These are phyloP conservation scores for Psilocybe mexicana DNA, from an alignment of 1,284 basidiomycete species.

Conservation along the genomic window DNA sequence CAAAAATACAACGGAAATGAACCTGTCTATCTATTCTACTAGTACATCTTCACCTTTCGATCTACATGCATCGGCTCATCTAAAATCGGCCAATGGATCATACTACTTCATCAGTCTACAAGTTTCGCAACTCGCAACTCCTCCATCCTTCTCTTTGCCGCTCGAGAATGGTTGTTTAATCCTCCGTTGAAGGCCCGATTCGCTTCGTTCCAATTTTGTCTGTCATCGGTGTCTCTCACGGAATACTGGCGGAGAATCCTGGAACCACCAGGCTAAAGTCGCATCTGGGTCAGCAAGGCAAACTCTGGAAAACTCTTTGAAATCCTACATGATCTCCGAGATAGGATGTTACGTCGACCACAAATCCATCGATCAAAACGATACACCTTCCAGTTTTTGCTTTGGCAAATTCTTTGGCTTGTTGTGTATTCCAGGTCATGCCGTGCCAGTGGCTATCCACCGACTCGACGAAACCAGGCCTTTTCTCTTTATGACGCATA, in stretches of 20 bases:
- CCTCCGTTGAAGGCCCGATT: conserved; percentile 71
- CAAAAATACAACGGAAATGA: no score
- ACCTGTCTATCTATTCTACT: no score
- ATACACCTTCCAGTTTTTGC: conserved; percentile 43
- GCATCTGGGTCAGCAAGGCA: background rate
- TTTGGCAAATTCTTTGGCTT: conserved; percentile 38
- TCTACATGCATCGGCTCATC: no score
- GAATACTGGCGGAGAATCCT: conserved; percentile 21
- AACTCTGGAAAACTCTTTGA: background rate
- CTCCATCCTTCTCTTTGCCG: conserved; percentile 57
- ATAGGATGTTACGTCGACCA: conserved; percentile 66
- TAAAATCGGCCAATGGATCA: no score
- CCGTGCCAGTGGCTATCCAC: conserved; percentile 36
- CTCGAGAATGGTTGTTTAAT: conserved; percentile 69
- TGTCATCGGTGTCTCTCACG: conserved; percentile 9
- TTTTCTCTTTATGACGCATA: conserved; percentile 49
- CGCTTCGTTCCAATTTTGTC: conserved; percentile 40
- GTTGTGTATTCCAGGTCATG: conserved; percentile 40
- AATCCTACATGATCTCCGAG: conserved; percentile 62
- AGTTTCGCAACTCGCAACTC: conserved; percentile 29
- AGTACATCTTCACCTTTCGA: no score
- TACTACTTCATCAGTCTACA: conserved; percentile 3
- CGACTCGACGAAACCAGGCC: conserved; percentile 27
- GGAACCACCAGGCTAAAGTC: conserved; percentile 27
- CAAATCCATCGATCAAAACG: conserved; percentile 61